Evolutionary conservation across 176 grass and related monocot genomes (phyloP), one percentile per base, ranked within the genome.

Genomic region (Carex myosuroides): DNA sequence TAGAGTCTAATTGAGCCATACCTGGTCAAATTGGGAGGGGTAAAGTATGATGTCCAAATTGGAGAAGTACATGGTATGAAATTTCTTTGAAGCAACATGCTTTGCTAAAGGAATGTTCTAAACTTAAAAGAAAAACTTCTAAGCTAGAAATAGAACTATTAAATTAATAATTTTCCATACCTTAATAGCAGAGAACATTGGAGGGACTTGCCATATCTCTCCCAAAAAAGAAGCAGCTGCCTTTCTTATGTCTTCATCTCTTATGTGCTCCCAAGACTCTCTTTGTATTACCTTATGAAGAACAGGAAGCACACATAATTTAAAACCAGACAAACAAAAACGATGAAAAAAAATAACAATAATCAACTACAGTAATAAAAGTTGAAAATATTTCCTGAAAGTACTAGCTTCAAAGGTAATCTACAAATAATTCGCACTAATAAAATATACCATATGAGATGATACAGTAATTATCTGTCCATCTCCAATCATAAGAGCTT

Each of bases 181-280:
- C 95, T 98, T 98, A 83, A 98, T 93, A 57, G 95, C 95, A 89
- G 92, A 98, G 91, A 98, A 98, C 92, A 98, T 98, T 0, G 92
- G 95, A 88, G 95, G 95, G 68, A 98, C 95, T 88, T 98, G 95
- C 95, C 91, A 98, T 87, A 93, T 94, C 80, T 98, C 92, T 42
- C 95, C 95, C 86, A 90, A 91, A 79, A 94, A 98, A 76, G 88
- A 85, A 88, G 89, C 84, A 65, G 83, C 92, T 56, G 65, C 84
- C 80, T 98, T 98, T 85, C 89, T 94, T 80, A 98, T 95, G 81
- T 90, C 85, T 76, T 87, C 89, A 85, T 95, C 95, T 88, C 92
- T 98, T 70, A 98, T 93, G 64, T 95, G 92, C 79, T 98, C 95
- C 92, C 92, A 98, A 87, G 92, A 83, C 91, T 98, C 95, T 87